These are phyloP conservation scores for Cyberlindnera bimundalis DNA, from an alignment of 805 yeast species.

Conservation along the genomic window DNA sequence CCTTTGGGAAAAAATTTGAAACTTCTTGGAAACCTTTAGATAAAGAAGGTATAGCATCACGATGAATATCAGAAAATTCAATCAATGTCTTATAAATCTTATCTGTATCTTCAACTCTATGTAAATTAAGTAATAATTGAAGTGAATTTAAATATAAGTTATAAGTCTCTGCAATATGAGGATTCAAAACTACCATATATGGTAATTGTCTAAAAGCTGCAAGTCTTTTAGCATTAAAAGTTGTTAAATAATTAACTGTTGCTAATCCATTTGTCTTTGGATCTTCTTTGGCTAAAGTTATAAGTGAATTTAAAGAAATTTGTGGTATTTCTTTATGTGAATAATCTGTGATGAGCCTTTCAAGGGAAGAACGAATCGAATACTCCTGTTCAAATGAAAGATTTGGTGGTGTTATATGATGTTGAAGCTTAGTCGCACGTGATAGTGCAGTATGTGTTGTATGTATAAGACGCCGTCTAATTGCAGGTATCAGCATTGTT, in stretches of 20 bases:
- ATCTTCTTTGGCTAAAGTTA: constrained; percentile 37
- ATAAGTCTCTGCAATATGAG: constrained; percentile 77
- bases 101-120: constrained; percentile 39
- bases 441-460: constrained; percentile 1
- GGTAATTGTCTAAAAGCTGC: constrained; percentile 72
- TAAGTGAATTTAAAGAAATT: constrained; percentile 48
- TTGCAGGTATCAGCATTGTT: background rate
- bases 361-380: constrained; percentile 54
- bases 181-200: constrained; percentile 81
- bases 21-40: constrained; percentile 82
- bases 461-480: constrained; percentile 8
- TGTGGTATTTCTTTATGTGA: constrained; percentile 51
- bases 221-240: constrained; percentile 67
- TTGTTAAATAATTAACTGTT: constrained; percentile 53
- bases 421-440: constrained; percentile 21
- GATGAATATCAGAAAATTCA: constrained; percentile 67
- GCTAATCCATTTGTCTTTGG: constrained; percentile 38
- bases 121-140: constrained; percentile 43
- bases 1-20: constrained; percentile 40
- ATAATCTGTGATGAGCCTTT: constrained; percentile 54
- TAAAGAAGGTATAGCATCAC: constrained; percentile 77
- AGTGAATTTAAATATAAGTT: constrained; percentile 69
- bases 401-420: constrained; percentile 18
- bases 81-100: constrained; percentile 50
- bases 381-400: constrained; percentile 48